These are phyloP conservation scores for Heliamphora pulchella DNA, from an alignment of 179 eudicot genomes.

Conservation along the genomic window DNA sequence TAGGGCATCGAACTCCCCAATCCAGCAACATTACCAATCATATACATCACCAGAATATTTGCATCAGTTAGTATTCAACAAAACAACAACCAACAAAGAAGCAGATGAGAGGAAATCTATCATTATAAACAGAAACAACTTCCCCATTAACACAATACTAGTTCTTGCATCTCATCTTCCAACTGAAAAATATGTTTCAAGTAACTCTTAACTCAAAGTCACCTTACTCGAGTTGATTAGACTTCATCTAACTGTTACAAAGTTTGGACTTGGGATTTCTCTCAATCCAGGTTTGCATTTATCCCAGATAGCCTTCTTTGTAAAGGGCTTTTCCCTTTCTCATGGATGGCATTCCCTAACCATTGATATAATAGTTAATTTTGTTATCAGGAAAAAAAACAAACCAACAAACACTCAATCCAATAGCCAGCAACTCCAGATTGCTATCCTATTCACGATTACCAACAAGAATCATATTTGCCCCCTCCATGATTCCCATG, in stretches of 20 bases:
- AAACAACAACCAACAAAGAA: slow-evolving; percentile 9
- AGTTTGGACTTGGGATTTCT: background rate
- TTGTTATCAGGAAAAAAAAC: no score
- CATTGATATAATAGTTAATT: no score
- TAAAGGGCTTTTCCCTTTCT: no score
- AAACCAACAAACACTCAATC: background rate
- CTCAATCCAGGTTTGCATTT: background rate
- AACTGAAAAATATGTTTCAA: background rate
- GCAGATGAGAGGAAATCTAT: background rate
- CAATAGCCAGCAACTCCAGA: background rate
- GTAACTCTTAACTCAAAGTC: background rate
- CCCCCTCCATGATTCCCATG: background rate
- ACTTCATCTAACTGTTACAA: background rate
- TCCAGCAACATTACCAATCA: background rate
- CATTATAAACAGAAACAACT: background rate
- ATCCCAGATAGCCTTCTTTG: background rate
- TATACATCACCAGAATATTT: background rate
- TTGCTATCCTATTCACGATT: background rate
- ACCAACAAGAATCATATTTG: background rate
- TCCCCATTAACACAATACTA: background rate
- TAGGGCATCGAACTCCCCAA: background rate
- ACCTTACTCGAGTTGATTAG: background rate
- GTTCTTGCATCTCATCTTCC: slow-evolving; percentile 1
- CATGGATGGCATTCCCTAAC: no score
- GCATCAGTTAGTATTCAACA: background rate